Percentiles rank a stretch among this genome's conserved stretches.
These are phyloP conservation scores for Berberis vulgaris DNA, from an alignment of 164 flowering plant species.

Conservation along the genomic window DNA sequence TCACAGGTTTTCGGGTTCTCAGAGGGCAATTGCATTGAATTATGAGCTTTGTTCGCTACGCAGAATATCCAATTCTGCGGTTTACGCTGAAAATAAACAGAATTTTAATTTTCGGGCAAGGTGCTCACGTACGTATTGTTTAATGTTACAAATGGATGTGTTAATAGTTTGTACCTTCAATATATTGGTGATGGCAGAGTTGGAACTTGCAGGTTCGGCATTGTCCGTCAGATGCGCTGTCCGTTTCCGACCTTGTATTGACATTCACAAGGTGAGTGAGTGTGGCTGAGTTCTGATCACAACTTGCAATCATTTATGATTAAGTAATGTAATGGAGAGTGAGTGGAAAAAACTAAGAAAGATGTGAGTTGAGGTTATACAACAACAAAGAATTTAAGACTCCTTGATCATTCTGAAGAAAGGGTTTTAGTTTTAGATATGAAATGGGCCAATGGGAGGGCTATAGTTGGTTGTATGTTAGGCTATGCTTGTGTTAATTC, in stretches of 20 bases:
- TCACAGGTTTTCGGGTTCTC: not conserved
- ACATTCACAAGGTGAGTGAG: slow-evolving; percentile 73
- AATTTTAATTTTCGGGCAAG: slow-evolving; percentile 5
- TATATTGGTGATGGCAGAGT: not conserved
- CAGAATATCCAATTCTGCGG: slow-evolving; percentile 4
- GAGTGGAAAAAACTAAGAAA: not conserved
- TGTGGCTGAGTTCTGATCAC: no score
- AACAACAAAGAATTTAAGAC: no score
- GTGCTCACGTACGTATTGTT: slow-evolving; percentile 11
- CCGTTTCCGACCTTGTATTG: slow-evolving; percentile 90
- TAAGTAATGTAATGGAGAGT: not conserved
- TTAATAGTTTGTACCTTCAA: not conserved
- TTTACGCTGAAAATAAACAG: slow-evolving; percentile 2
- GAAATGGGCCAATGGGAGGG: no score
- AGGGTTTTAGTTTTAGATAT: no score
- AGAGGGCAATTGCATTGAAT: not conserved
- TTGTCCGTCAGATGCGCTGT: slow-evolving; percentile 39
- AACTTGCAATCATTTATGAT: not conserved
- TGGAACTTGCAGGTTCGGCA: slow-evolving; percentile 19
- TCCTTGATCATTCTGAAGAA: no score
- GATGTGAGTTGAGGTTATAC: no score
- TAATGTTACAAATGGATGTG: not conserved
- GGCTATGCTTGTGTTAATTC: no score
- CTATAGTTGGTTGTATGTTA: no score
- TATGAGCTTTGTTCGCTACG: slow-evolving; percentile 6